A percentile compares a stretch with the other conserved stretches of the same genome.
Evolutionary conservation across 805 yeast genomes (phyloP).

Genomic region (Zygotorulaspora florentina): DNA sequence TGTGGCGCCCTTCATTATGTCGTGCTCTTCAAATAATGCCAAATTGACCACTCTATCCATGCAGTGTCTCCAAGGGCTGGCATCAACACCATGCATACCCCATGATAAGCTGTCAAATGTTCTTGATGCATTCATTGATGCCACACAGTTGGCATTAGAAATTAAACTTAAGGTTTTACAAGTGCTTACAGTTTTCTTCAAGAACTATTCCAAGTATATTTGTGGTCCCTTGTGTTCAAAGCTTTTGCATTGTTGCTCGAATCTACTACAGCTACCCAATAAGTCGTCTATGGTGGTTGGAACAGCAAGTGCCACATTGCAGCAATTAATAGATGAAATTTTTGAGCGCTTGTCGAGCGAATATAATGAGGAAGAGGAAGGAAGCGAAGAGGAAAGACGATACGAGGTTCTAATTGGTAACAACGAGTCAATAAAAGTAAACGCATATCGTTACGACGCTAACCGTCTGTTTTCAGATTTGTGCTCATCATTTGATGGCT

Average conservation of each 20-base stretch:
- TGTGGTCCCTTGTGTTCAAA: slow-evolving; percentile 53
- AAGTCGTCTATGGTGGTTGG: slow-evolving; percentile 75
- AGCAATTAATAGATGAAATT: slow-evolving; percentile 72
- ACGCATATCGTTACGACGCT: slow-evolving; percentile 62
- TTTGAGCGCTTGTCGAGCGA: slow-evolving; percentile 56
- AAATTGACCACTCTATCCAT: slow-evolving; percentile 69
- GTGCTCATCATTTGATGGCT: slow-evolving; percentile 44
- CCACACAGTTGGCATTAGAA: slow-evolving; percentile 71
- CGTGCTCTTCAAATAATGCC: slow-evolving; percentile 71
- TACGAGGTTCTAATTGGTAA: slow-evolving; percentile 46
- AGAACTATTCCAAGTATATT: slow-evolving; percentile 53
- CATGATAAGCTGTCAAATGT: slow-evolving; percentile 48
- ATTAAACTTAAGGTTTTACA: slow-evolving; percentile 85
- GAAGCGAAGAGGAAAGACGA: slow-evolving; percentile 21
- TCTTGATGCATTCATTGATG: slow-evolving; percentile 64
- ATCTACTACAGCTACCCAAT: slow-evolving; percentile 58
- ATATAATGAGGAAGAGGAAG: slow-evolving; percentile 36
- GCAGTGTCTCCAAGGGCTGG: slow-evolving; percentile 62
- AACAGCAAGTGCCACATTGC: slow-evolving; percentile 90
- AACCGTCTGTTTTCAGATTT: slow-evolving; percentile 66
- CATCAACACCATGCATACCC: slow-evolving; percentile 53
- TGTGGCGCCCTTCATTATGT: slow-evolving; percentile 62
- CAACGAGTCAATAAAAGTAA: slow-evolving; percentile 40
- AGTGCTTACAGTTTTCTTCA: slow-evolving; percentile 69
- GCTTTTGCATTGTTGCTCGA: slow-evolving; percentile 62